Percentiles rank a stretch among this genome's conserved stretches.
phyloP scores from a whole-genome alignment of 148 eudicot genomes.

The Persicaria maculosa region DNA sequence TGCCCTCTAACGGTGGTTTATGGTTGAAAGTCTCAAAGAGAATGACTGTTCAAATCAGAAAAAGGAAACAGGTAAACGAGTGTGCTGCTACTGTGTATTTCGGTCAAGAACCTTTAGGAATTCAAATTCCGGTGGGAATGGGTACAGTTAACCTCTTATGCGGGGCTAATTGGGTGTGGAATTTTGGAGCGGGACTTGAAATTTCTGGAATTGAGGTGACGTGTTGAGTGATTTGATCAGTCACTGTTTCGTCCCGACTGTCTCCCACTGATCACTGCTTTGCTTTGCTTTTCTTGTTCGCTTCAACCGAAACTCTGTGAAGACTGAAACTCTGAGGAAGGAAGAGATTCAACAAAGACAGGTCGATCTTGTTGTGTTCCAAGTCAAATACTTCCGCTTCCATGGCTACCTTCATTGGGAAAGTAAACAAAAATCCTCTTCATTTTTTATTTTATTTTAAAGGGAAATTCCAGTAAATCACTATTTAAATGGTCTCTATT shows the following conservation, averaged over 20 bases:
- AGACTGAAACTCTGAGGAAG: too few species aligned
- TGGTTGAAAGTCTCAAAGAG: conserved; percentile 3
- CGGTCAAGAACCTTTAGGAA: background rate
- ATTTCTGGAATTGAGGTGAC: background rate
- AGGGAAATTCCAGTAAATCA: too few species aligned
- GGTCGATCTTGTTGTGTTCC: background rate
- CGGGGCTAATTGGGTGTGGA: background rate
- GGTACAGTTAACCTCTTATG: background rate
- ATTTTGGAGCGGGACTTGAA: background rate
- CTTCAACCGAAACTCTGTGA: background rate
- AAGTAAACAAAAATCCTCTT: too few species aligned
- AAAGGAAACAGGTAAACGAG: background rate
- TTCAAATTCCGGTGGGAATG: background rate
- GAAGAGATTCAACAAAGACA: background rate
- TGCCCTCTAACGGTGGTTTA: background rate
- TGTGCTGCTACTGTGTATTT: background rate
- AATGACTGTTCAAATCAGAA: background rate
- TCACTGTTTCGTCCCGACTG: background rate
- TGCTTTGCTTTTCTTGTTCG: background rate
- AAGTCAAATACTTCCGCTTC: background rate
- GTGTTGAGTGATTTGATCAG: conserved; percentile 10
- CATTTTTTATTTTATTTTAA: too few species aligned
- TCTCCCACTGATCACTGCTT: background rate
- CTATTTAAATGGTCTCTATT: too few species aligned
- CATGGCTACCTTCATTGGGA: too few species aligned